These are phyloP conservation scores for Fennellomyces sp. DNA, from an alignment of 371 early-diverging fungal species.

Conservation along the genomic window DNA sequence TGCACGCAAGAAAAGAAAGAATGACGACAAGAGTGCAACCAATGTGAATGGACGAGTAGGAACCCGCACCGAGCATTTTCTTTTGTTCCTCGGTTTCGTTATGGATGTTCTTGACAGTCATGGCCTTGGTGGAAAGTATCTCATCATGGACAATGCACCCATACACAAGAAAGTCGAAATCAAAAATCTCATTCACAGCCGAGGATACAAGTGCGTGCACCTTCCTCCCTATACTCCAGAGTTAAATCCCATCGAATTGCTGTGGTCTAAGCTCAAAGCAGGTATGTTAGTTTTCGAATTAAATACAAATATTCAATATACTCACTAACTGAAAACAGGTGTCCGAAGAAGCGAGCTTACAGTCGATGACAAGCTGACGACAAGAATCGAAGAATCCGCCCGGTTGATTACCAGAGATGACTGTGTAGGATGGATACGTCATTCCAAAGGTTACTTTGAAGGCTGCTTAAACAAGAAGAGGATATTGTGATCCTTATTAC, in stretches of 20 bases:
- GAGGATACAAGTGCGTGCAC: conserved; percentile 12
- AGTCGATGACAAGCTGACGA: conserved; percentile 5
- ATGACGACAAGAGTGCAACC: neutral
- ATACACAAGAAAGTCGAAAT: conserved; percentile 6
- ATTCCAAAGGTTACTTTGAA: too few species aligned
- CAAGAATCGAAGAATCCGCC: neutral
- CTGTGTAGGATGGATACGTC: too few species aligned
- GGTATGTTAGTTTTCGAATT: too few species aligned
- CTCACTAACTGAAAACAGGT: too few species aligned
- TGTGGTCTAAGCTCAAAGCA: conserved; percentile 11
- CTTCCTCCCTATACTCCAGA: conserved; percentile 18
- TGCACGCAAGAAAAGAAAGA: conserved; percentile 3
- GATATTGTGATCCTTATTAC: too few species aligned
- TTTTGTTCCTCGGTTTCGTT: neutral
- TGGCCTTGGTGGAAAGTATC: neutral
- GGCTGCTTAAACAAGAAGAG: too few species aligned
- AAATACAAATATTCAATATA: too few species aligned
- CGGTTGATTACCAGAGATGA: neutral
- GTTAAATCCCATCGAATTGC: conserved; percentile 15
- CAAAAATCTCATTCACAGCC: neutral
- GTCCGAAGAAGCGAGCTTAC: neutral
- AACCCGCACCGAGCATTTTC: conserved; percentile 9
- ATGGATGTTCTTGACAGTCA: conserved; percentile 14
- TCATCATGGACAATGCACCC: conserved; percentile 16
- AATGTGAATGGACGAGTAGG: neutral